Conservation (phyloP, 139 green algal genomes). For the Gonium pectorale region DNA sequence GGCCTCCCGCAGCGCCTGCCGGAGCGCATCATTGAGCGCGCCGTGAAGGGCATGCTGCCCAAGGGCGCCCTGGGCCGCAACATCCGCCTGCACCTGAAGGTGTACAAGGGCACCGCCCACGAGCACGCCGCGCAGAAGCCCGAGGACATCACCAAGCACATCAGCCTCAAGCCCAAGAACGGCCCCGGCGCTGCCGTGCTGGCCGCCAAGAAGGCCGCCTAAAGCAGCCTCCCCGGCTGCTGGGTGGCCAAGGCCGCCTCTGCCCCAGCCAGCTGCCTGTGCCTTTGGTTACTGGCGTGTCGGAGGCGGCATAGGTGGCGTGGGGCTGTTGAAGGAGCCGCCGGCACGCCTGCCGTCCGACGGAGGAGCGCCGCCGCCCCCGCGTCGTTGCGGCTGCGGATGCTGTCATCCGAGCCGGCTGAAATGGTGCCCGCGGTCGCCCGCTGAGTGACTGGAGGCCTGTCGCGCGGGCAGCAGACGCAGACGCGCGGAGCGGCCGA, state of each 20-base stretch:
- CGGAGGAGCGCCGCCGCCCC: too few species aligned
- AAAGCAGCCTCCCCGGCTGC: too few species aligned
- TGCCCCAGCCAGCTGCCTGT: background rate
- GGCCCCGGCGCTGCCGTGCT: constrained; percentile 41
- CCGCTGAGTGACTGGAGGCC: too few species aligned
- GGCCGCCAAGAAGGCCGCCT: constrained; percentile 21
- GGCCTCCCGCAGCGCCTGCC: constrained; percentile 92
- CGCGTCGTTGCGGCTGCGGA: too few species aligned
- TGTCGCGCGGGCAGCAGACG: too few species aligned
- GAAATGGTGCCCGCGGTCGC: too few species aligned
- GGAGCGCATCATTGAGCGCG: constrained; percentile 97
- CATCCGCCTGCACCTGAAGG: constrained; percentile 96
- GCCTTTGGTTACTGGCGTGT: too few species aligned
- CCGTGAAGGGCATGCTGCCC: constrained; percentile 98
- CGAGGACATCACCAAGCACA: constrained; percentile 87
- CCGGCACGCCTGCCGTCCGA: too few species aligned
- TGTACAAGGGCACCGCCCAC: constrained; percentile 89
- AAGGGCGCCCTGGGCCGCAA: constrained; percentile 89
- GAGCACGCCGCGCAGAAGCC: constrained; percentile 95
- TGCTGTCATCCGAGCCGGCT: too few species aligned
- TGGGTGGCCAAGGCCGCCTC: background rate
- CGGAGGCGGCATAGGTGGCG: too few species aligned
- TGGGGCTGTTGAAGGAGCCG: too few species aligned
- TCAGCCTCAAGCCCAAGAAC: constrained; percentile 72
- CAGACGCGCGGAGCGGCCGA: too few species aligned